Evolutionary conservation across 495 filamentous ascomycete genomes (phyloP).

Genomic region (Chaetomium tenue): DNA sequence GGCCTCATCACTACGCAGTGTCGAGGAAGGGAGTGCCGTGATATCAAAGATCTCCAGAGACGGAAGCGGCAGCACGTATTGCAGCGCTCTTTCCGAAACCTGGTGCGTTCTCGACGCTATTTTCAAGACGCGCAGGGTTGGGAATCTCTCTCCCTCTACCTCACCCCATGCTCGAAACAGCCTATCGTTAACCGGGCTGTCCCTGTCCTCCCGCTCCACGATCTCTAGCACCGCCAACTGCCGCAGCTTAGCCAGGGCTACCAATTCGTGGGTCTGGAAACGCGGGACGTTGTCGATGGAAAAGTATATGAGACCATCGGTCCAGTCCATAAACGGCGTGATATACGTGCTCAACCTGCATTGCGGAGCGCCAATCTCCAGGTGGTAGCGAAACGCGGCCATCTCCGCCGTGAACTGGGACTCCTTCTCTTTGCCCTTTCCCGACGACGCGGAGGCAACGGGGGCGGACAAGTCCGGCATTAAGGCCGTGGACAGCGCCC

Average conservation of each 20-base stretch:
- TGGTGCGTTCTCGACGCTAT: slow-evolving; percentile 22
- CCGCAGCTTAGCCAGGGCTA: slow-evolving; percentile 30
- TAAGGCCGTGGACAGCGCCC: no score
- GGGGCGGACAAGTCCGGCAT: no score
- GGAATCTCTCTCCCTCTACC: slow-evolving; percentile 24
- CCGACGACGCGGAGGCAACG: no score
- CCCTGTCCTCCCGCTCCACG: slow-evolving; percentile 3
- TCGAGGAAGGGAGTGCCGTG: background rate
- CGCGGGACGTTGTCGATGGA: slow-evolving; percentile 24
- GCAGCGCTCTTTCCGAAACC: slow-evolving; percentile 27
- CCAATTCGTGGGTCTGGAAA: slow-evolving; percentile 29
- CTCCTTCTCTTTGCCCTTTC: background rate
- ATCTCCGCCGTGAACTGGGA: background rate
- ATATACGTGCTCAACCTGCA: slow-evolving; percentile 27
- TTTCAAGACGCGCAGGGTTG: slow-evolving; percentile 33
- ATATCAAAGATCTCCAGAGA: slow-evolving; percentile 23
- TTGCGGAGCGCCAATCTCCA: slow-evolving; percentile 16
- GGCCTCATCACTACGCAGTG: slow-evolving; percentile 17
- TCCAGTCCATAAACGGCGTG: slow-evolving; percentile 22
- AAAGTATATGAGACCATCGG: slow-evolving; percentile 34
- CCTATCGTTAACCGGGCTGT: slow-evolving; percentile 29
- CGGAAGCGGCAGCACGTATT: slow-evolving; percentile 30
- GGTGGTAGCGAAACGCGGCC: background rate
- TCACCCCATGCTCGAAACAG: slow-evolving; percentile 36
- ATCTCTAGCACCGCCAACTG: slow-evolving; percentile 39